These are phyloP conservation scores for Breviolum minutum DNA, from an alignment of 73 alveolate species.

Conservation along the genomic window DNA sequence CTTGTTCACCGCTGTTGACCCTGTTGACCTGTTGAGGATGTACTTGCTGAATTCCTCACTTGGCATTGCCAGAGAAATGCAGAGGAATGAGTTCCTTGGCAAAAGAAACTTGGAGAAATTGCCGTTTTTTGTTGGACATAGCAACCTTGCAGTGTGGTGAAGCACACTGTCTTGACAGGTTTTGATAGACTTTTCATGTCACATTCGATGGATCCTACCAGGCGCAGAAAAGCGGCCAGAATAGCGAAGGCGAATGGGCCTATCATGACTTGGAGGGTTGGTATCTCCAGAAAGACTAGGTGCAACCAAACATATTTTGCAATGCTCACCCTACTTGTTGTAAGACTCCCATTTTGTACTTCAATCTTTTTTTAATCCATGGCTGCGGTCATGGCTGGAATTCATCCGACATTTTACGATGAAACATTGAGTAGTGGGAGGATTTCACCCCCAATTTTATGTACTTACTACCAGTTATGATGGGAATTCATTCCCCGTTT, in stretches of 20 bases:
- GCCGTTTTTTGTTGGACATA: no score
- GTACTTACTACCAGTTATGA: no score
- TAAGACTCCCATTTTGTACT: no score
- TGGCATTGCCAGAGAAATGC: constrained; percentile 81
- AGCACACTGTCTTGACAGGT: background rate
- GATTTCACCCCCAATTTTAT: no score
- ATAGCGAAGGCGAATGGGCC: constrained; percentile 38
- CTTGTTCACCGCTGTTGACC: background rate
- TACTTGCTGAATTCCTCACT: constrained; percentile 46
- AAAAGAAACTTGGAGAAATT: no score
- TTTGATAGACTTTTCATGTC: background rate
- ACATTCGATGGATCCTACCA: background rate
- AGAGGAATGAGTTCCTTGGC: constrained; percentile 60
- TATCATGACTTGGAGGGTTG: no score
- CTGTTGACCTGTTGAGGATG: constrained; percentile 25
- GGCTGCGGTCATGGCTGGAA: background rate
- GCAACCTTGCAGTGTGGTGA: background rate
- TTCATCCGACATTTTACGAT: background rate
- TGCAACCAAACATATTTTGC: no score
- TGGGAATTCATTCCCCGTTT: no score
- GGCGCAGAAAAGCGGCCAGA: constrained; percentile 87
- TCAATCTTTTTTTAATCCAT: no score
- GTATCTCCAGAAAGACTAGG: no score
- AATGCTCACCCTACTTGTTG: no score
- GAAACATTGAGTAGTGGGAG: no score